Percentiles rank a stretch among this genome's conserved stretches.
Evolutionary conservation across 768 basidiomycete genomes (phyloP).

Genomic region (Calocera viscosa): DNA sequence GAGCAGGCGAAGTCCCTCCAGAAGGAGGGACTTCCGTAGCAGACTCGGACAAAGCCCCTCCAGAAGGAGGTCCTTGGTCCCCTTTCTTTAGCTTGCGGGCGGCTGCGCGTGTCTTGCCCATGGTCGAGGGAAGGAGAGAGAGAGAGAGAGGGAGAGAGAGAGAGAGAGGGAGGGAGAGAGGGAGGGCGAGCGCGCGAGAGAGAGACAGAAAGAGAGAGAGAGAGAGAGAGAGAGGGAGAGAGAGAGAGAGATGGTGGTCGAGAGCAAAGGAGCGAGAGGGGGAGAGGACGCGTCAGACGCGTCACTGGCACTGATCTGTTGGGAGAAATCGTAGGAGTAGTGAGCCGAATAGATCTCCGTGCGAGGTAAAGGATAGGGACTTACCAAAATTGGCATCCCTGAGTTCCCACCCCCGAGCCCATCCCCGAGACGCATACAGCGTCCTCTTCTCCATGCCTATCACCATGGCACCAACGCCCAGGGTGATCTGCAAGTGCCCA

Average conservation of each 20-base stretch:
- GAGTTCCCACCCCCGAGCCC: not conserved
- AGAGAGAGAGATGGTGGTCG: too few relatives aligned
- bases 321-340: not conserved
- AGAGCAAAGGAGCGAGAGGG: not conserved
- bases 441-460: not conserved
- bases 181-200: too few relatives aligned
- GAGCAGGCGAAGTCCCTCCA: too few relatives aligned
- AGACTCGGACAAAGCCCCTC: too few relatives aligned
- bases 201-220: not conserved
- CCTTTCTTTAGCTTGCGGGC: not conserved
- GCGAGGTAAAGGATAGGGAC: not conserved
- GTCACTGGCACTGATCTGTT: not conserved
- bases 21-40: too few relatives aligned
- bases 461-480: not conserved
- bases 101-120: too few relatives aligned
- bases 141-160: too few relatives aligned
- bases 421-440: not conserved
- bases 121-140: too few relatives aligned
- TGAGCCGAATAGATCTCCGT: not conserved
- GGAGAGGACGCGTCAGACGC: not conserved
- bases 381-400: not conserved
- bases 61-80: not conserved
- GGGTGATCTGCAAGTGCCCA: not conserved
- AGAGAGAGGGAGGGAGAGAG: too few relatives aligned
- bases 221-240: too few relatives aligned